A percentile compares a stretch with the other conserved stretches of the same genome.
phyloP scores from a whole-genome alignment of 2,329 filamentous ascomycete species.

The Calonectria fujianensis region DNA sequence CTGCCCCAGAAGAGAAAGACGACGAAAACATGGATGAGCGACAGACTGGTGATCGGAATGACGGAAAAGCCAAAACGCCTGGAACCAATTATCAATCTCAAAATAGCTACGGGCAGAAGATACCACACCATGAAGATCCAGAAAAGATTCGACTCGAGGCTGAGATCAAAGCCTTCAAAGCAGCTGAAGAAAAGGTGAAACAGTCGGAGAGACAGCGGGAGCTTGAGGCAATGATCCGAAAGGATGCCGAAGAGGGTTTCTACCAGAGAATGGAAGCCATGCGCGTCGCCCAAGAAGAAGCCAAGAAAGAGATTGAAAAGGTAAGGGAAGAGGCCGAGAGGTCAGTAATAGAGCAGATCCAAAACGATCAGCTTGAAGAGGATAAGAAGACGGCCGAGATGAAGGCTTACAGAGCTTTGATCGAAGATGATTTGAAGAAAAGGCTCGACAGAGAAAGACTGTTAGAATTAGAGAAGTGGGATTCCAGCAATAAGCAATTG shows the following conservation, averaged over 20 bases:
- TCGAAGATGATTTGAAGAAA: background rate
- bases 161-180: slow-evolving; percentile 67
- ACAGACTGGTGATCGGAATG: background rate
- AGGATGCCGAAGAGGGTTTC: slow-evolving; percentile 69
- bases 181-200: slow-evolving; percentile 51
- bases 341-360: background rate
- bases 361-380: background rate
- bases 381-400: background rate
- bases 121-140: slow-evolving; percentile 67
- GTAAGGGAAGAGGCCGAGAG: slow-evolving; percentile 61
- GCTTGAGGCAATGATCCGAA: slow-evolving; percentile 66
- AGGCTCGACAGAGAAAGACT: background rate
- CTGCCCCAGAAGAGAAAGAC: background rate
- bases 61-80: no score
- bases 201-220: slow-evolving; percentile 66
- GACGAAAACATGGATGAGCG: background rate
- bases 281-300: no score
- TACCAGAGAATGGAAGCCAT: no score
- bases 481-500: background rate
- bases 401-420: background rate
- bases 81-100: background rate
- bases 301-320: slow-evolving; percentile 60
- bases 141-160: slow-evolving; percentile 78
- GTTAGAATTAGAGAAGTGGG: background rate
- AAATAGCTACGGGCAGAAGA: background rate